These are phyloP conservation scores for Ajuga reptans DNA, from an alignment of 305 asterid species.

Conservation along the genomic window DNA sequence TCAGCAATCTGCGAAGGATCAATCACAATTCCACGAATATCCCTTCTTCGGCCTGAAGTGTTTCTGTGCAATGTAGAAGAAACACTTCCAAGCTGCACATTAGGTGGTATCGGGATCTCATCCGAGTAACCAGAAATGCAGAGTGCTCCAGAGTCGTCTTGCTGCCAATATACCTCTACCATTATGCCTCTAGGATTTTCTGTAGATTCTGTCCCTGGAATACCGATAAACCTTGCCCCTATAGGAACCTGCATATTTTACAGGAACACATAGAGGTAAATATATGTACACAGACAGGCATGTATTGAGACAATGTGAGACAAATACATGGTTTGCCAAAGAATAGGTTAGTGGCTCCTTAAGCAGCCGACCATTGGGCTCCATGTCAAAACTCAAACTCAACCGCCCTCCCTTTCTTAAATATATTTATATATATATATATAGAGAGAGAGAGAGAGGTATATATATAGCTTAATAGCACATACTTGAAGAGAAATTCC, in stretches of 20 bases:
- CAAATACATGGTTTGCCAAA: not conserved
- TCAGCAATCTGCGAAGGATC: conserved; percentile 50
- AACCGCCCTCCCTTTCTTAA: too few relatives aligned
- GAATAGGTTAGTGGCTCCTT: not conserved
- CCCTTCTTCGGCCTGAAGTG: conserved; percentile 25
- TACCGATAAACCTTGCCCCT: conserved; percentile 67
- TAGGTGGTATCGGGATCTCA: conserved; percentile 53
- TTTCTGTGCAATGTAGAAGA: conserved; percentile 25
- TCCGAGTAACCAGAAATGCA: conserved; percentile 70
- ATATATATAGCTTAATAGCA: not conserved
- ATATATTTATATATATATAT: too few relatives aligned
- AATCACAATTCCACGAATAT: conserved; percentile 47
- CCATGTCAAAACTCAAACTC: not conserved
- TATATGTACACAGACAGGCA: not conserved
- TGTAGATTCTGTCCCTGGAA: conserved; percentile 58
- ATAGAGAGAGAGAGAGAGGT: not conserved
- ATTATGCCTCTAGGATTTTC: conserved; percentile 53
- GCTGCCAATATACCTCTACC: conserved; percentile 90
- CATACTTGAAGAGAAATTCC: conserved; percentile 55
- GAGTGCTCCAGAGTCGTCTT: conserved; percentile 76
- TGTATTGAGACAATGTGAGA: not conserved
- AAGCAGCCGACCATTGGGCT: not conserved
- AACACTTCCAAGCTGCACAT: conserved; percentile 32
- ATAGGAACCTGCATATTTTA: conserved; percentile 48
- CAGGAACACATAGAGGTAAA: not conserved